These are phyloP conservation scores for Tanozyma kutaoensis DNA, from an alignment of 805 yeast genomes.

Conservation along the genomic window DNA sequence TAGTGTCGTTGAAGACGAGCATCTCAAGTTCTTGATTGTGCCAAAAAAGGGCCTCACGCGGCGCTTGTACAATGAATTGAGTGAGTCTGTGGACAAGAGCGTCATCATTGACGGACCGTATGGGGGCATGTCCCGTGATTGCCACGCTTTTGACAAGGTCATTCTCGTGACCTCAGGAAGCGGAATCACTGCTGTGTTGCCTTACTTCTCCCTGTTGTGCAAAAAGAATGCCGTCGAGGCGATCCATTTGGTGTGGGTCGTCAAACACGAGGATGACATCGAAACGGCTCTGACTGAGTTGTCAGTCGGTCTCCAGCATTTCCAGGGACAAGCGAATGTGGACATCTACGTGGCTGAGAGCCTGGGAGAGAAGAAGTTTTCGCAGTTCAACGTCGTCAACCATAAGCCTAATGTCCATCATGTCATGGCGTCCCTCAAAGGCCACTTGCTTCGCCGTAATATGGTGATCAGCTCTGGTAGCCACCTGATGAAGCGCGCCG, in stretches of 20 bases:
- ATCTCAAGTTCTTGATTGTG: conserved; percentile 22
- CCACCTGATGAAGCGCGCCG: conserved; percentile 1
- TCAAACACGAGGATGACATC: conserved; percentile 17
- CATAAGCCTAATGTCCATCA: neutral
- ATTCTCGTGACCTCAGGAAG: conserved; percentile 33
- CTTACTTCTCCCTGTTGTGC: conserved; percentile 23
- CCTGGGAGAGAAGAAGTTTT: neutral
- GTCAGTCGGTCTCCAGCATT: conserved; percentile 1
- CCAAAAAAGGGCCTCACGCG: conserved; percentile 36
- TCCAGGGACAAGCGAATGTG: neutral
- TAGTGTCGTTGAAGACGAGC: conserved; percentile 12
- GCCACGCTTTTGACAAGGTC: conserved; percentile 29
- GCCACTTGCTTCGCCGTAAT: conserved; percentile 1
- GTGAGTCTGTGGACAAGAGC: conserved; percentile 14
- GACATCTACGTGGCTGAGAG: conserved; percentile 1
- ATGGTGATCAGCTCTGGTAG: conserved; percentile 1
- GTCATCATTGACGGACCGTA: conserved; percentile 44
- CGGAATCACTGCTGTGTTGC: conserved; percentile 37
- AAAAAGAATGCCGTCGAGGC: too few species aligned
- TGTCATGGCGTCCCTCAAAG: neutral
- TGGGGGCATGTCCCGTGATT: conserved; percentile 39
- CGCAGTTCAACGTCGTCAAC: too few species aligned
- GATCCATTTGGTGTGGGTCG: conserved; percentile 32
- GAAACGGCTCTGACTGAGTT: too few species aligned
- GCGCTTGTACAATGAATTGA: conserved; percentile 13